These are phyloP conservation scores for Arxiozyma telluris DNA, from an alignment of 1,139 yeast genomes.

Conservation along the genomic window DNA sequence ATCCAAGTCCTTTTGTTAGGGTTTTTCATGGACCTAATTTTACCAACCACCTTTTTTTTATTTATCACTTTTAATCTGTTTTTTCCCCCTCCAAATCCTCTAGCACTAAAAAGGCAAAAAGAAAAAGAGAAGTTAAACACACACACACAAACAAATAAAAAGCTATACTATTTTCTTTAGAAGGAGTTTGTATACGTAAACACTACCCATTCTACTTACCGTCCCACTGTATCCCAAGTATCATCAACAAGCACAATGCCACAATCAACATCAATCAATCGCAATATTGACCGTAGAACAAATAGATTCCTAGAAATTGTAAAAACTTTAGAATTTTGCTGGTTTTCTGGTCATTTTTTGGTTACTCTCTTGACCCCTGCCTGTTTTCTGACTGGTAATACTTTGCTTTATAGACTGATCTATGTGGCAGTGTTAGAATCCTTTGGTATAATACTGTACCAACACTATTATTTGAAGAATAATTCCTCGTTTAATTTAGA, in stretches of 20 bases:
- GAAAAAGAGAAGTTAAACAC: neutral
- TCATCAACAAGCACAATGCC: neutral
- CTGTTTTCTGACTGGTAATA: conserved; percentile 43
- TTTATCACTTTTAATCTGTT: neutral
- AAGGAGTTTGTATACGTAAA: too few relatives aligned
- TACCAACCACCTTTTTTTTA: neutral
- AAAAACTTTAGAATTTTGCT: conserved; percentile 30
- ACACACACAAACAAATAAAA: too few relatives aligned
- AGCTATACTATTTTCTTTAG: too few relatives aligned
- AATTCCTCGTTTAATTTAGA: conserved; percentile 19
- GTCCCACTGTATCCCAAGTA: neutral
- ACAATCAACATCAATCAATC: neutral
- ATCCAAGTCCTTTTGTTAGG: neutral
- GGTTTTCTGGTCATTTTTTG: conserved; percentile 54
- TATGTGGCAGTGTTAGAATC: conserved; percentile 61
- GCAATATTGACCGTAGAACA: neutral
- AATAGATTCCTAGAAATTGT: conserved; percentile 17
- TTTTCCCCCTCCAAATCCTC: neutral
- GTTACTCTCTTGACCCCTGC: conserved; percentile 50
- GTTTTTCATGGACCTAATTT: neutral
- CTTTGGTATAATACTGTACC: conserved; percentile 69
- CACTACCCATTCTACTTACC: neutral
- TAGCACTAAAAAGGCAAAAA: too few relatives aligned
- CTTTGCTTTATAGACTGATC: conserved; percentile 51
- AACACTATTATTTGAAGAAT: conserved; percentile 32